phyloP scores from a whole-genome alignment of 2,329 filamentous ascomycete species.

The Mycosphaerella sp. region DNA sequence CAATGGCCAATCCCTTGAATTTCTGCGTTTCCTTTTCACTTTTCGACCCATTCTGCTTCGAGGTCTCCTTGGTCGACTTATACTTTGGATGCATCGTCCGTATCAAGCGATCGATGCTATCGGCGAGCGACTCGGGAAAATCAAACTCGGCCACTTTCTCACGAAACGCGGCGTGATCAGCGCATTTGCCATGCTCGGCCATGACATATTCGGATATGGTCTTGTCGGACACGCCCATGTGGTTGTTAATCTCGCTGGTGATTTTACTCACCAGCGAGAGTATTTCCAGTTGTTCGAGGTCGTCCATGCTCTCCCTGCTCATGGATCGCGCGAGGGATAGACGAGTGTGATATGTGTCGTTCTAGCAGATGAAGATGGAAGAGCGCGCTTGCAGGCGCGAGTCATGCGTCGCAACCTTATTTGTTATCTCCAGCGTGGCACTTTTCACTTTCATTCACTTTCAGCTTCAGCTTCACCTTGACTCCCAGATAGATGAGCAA shows the following conservation, averaged over 20 bases:
- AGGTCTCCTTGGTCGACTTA: conserved; percentile 41
- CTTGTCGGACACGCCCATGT: conserved; percentile 86
- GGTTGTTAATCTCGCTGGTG: conserved; percentile 88
- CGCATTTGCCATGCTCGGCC: conserved; percentile 73
- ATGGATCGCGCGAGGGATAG: neutral
- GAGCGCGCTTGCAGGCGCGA: neutral
- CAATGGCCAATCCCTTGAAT: conserved; percentile 85
- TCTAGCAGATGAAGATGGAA: neutral
- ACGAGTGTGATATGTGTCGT: neutral
- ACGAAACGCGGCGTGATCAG: conserved; percentile 66
- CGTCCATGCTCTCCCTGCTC: conserved; percentile 59
- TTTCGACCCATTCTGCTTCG: conserved; percentile 28
- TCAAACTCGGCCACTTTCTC: conserved; percentile 67
- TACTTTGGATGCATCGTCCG: conserved; percentile 86
- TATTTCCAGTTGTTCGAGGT: conserved; percentile 83
- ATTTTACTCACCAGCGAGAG: conserved; percentile 93
- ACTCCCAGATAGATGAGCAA: too few species aligned
- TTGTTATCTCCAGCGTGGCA: too few species aligned
- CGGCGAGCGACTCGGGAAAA: conserved; percentile 78
- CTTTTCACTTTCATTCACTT: too few species aligned
- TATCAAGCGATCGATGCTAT: conserved; percentile 85
- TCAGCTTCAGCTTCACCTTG: too few species aligned
- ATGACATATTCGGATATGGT: conserved; percentile 96
- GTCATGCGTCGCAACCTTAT: too few species aligned
- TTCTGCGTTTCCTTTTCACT: conserved; percentile 64